These are phyloP conservation scores for Teratosphaeria destructans DNA, from an alignment of 2,329 filamentous ascomycete genomes.

Conservation along the genomic window DNA sequence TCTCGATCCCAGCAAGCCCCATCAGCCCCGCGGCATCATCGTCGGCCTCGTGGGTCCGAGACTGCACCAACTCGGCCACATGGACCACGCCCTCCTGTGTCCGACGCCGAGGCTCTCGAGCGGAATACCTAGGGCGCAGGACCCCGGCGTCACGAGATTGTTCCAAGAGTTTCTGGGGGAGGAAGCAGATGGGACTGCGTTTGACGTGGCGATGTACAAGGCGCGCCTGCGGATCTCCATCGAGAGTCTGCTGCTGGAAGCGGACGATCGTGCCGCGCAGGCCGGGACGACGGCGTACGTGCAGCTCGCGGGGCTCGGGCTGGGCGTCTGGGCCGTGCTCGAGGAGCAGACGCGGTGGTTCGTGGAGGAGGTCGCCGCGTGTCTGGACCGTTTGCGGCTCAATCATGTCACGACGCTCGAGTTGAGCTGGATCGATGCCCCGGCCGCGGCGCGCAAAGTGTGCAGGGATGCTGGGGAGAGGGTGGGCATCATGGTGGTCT, in stretches of 20 bases:
- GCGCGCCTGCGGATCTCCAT: slow-evolving; percentile 12
- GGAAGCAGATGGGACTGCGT: neutral
- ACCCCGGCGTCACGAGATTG: slow-evolving; percentile 4
- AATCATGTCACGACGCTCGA: neutral
- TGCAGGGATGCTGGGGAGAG: neutral
- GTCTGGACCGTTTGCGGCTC: neutral
- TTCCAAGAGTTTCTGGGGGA: slow-evolving; percentile 7
- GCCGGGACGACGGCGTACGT: slow-evolving; percentile 10
- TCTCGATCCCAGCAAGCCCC: neutral
- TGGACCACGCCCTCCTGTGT: slow-evolving; percentile 13
- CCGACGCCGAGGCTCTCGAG: neutral
- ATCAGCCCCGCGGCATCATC: slow-evolving; percentile 11
- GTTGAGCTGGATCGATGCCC: slow-evolving; percentile 1
- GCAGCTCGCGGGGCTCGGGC: slow-evolving; percentile 15
- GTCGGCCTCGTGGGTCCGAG: slow-evolving; percentile 16
- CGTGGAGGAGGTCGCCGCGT: neutral
- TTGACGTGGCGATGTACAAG: slow-evolving; percentile 12
- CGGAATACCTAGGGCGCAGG: neutral
- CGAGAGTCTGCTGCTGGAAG: slow-evolving; percentile 17
- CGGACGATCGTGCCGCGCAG: slow-evolving; percentile 11
- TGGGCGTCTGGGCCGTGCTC: slow-evolving; percentile 13
- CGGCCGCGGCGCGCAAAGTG: neutral
- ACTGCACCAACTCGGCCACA: slow-evolving; percentile 12
- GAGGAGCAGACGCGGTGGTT: neutral
- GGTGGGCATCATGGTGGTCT: slow-evolving; percentile 3